A percentile compares a stretch with the other conserved stretches of the same genome.
Evolutionary conservation across 495 filamentous ascomycete genomes (phyloP).

Genomic region (Alectoria sarmentosa): DNA sequence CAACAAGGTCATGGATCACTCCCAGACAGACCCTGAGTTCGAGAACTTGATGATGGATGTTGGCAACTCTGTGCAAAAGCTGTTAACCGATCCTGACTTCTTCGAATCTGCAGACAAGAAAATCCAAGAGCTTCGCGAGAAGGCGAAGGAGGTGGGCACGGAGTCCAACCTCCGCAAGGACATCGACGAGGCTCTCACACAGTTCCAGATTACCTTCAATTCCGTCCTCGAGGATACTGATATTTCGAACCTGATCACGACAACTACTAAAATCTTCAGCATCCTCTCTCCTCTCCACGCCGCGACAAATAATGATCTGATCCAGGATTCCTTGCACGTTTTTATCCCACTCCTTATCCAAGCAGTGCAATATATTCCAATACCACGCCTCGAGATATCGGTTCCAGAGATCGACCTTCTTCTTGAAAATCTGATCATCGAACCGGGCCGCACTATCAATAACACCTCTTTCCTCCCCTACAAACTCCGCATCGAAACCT

Average conservation of each 20-base stretch:
- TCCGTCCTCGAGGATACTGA: slow-evolving; percentile 63
- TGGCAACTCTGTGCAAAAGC: slow-evolving; percentile 63
- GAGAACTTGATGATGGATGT: slow-evolving; percentile 67
- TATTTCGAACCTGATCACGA: slow-evolving; percentile 58
- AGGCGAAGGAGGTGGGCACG: slow-evolving; percentile 54
- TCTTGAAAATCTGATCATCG: slow-evolving; percentile 82
- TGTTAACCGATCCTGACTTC: slow-evolving; percentile 82
- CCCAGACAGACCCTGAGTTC: slow-evolving; percentile 73
- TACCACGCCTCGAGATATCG: slow-evolving; percentile 77
- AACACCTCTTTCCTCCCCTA: slow-evolving; percentile 84
- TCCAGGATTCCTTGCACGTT: slow-evolving; percentile 66
- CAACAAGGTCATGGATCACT: slow-evolving; percentile 63
- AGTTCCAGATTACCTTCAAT: slow-evolving; percentile 58
- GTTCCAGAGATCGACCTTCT: slow-evolving; percentile 78
- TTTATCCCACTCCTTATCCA: slow-evolving; percentile 74
- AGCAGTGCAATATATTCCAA: slow-evolving; percentile 76
- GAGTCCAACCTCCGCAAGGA: slow-evolving; percentile 64
- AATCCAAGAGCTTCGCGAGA: slow-evolving; percentile 61
- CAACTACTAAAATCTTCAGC: slow-evolving; percentile 54
- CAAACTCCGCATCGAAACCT: slow-evolving; percentile 69
- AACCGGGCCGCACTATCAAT: slow-evolving; percentile 81
- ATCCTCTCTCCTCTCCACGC: slow-evolving; percentile 56
- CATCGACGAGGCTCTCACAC: slow-evolving; percentile 62
- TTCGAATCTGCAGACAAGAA: slow-evolving; percentile 65
- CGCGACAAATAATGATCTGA: slow-evolving; percentile 56